phyloP scores from a whole-genome alignment of 148 eudicot species.

The Amaranthus cruentus region DNA sequence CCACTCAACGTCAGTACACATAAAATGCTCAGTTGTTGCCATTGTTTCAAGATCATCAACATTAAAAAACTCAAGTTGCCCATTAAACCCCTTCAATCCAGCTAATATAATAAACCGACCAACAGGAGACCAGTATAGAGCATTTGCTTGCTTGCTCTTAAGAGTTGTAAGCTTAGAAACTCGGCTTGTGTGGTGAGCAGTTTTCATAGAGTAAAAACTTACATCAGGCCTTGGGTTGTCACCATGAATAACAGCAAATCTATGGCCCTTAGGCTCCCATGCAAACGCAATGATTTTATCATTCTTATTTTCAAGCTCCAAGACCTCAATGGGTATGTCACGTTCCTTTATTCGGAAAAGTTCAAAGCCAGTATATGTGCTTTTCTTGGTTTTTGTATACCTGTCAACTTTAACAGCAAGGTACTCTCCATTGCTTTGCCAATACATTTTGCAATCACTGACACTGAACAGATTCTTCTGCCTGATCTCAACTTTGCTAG shows the following conservation, averaged over 20 bases:
- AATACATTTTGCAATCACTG: slow-evolving; percentile 95
- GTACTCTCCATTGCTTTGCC: slow-evolving; percentile 96
- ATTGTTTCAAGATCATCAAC: slow-evolving; percentile 99
- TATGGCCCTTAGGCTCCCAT: slow-evolving; percentile 98
- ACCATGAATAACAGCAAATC: slow-evolving; percentile 91
- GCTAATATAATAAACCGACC: slow-evolving; percentile 78
- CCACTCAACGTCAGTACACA: slow-evolving; percentile 84
- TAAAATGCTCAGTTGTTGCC: slow-evolving; percentile 89
- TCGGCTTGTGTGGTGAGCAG: slow-evolving; percentile 53
- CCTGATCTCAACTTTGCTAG: slow-evolving; percentile 79
- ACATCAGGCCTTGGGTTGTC: slow-evolving; percentile 87
- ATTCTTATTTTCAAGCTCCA: slow-evolving; percentile 94
- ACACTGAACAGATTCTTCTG: slow-evolving; percentile 96
- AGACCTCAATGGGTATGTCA: slow-evolving; percentile 89
- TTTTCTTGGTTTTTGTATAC: slow-evolving; percentile 90
- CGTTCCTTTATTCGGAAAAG: slow-evolving; percentile 93
- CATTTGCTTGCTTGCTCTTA: slow-evolving; percentile 89
- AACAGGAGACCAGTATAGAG: slow-evolving; percentile 91
- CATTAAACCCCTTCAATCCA: slow-evolving; percentile 88
- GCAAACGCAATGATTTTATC: slow-evolving; percentile 96
- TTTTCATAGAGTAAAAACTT: slow-evolving; percentile 81
- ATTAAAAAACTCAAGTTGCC: slow-evolving; percentile 88
- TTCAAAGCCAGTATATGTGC: slow-evolving; percentile 96
- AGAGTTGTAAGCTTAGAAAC: slow-evolving; percentile 84
- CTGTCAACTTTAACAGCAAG: slow-evolving; percentile 92